Conservation (phyloP, 192 early-diverging fungal genomes). For the Umbelopsis ramanniana region DNA sequence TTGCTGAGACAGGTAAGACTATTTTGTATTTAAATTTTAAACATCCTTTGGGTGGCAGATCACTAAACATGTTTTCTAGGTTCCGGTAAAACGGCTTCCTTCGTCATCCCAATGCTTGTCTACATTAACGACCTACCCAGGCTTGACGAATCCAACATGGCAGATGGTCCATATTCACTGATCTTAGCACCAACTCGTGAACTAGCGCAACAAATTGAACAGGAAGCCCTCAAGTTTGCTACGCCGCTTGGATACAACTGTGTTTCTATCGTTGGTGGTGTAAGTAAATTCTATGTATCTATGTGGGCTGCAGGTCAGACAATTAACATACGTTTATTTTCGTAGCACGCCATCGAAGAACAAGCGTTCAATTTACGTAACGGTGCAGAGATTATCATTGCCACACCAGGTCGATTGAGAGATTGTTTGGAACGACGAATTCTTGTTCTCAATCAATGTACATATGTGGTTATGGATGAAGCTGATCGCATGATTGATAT, state of each 20-base stretch:
- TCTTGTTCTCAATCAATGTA: slow-evolving; percentile 90
- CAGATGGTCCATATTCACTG: slow-evolving; percentile 89
- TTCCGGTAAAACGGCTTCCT: slow-evolving; percentile 95
- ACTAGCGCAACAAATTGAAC: slow-evolving; percentile 96
- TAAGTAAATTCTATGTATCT: slow-evolving; percentile 29
- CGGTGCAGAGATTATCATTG: slow-evolving; percentile 96
- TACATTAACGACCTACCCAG: slow-evolving; percentile 84
- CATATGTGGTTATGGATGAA: slow-evolving; percentile 99
- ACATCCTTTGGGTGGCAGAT: no score
- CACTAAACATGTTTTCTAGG: slow-evolving; percentile 41
- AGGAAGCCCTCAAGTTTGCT: slow-evolving; percentile 91
- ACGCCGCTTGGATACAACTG: slow-evolving; percentile 83
- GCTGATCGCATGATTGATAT: slow-evolving; percentile 95
- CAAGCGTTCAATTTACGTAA: slow-evolving; percentile 89
- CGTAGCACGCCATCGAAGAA: slow-evolving; percentile 82
- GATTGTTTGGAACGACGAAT: slow-evolving; percentile 92
- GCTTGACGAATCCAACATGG: slow-evolving; percentile 77
- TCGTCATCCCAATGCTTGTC: slow-evolving; percentile 94
- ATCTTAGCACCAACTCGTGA: slow-evolving; percentile 98
- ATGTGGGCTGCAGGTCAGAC: background rate
- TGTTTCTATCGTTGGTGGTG: slow-evolving; percentile 82
- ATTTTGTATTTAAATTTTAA: no score
- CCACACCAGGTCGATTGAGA: slow-evolving; percentile 94
- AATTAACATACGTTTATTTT: slow-evolving; percentile 52
- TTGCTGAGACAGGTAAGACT: slow-evolving; percentile 79